Conservation (phyloP, 2,329 filamentous ascomycete species). For the Colletotrichum sp. region DNA sequence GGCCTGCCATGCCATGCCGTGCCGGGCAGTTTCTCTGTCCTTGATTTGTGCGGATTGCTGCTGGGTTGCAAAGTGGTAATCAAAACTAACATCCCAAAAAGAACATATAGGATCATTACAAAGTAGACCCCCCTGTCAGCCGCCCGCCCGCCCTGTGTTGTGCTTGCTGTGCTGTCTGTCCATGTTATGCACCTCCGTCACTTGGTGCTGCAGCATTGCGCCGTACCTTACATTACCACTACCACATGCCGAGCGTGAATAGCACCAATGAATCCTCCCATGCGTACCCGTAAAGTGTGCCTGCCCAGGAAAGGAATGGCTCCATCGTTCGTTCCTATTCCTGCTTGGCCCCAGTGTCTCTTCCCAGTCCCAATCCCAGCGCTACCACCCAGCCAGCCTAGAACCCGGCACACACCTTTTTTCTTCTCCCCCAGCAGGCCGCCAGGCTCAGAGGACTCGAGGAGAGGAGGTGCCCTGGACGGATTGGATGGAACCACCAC, state of each 20-base stretch:
- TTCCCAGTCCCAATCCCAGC: not conserved
- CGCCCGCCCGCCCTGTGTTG: not conserved
- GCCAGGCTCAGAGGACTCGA: not conserved
- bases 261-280: not conserved
- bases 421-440: not conserved
- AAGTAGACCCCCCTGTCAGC: not conserved
- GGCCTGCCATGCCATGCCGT: not conserved
- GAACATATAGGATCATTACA: not conserved
- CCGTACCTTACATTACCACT: not conserved
- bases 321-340: conserved; percentile 11
- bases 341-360: not conserved
- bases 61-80: not conserved
- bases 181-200: not conserved
- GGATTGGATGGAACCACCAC: not conserved
- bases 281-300: not conserved
- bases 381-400: not conserved
- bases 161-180: not conserved
- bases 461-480: not conserved
- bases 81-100: not conserved
- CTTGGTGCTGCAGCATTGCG: not conserved
- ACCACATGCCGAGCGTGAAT: not conserved
- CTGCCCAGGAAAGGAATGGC: conserved; percentile 5
- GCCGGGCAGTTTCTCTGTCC: not conserved
- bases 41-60: not conserved
- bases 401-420: not conserved